Evolutionary conservation across 2,329 filamentous ascomycete species (phyloP), one percentile per base, ranked within the genome.

Genomic region (Diplodia mutila): DNA sequence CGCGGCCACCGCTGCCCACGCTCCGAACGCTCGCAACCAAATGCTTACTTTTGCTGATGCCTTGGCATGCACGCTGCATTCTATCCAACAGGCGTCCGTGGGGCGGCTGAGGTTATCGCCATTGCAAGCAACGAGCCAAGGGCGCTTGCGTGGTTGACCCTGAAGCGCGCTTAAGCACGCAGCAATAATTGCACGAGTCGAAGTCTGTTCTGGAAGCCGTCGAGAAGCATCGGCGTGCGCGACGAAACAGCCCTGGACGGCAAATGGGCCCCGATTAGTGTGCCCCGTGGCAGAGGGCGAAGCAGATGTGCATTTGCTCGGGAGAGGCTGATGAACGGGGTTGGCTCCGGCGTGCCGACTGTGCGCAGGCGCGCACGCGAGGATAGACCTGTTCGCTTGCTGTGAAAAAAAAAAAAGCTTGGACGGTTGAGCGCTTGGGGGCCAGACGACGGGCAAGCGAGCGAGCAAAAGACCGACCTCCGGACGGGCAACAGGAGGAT

Each of bases 261-360:
- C 39, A 48, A 39, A 46, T 49, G 57, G 39, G 39, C 14, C 12
- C 14, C 29, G 25, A 42, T 32, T 42, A 39, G 39, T 16, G 42
- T 59, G 23, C 39, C 55, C 57, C 39, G 57, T 48, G 39, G 27
- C 18, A 32, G 57, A 21, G 18, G 21, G 29, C 37, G 57, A 49
- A 61, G 39, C 59, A 37, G 18, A 11, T 16, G 42, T 34, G n/a
- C 42, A 21, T 46, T 21, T 46, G 39, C 39, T 49, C 42, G 59
- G 59, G 59, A 63, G 46, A 48, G 59, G 59, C 59, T 63, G 42
- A 32, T 12, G 29, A 7, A 48, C 59, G 59, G 59, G 46, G 46
- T 39, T 51, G 42, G 46, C 46, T 63, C 59, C 59, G 59, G n/a
- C 18, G 9, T 21, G 34, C 23, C 39, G 39, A 3, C 23, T n/a